A percentile compares a stretch with the other conserved stretches of the same genome.
Conservation (phyloP, 306 rosid species). For the Senna siamea region DNA sequence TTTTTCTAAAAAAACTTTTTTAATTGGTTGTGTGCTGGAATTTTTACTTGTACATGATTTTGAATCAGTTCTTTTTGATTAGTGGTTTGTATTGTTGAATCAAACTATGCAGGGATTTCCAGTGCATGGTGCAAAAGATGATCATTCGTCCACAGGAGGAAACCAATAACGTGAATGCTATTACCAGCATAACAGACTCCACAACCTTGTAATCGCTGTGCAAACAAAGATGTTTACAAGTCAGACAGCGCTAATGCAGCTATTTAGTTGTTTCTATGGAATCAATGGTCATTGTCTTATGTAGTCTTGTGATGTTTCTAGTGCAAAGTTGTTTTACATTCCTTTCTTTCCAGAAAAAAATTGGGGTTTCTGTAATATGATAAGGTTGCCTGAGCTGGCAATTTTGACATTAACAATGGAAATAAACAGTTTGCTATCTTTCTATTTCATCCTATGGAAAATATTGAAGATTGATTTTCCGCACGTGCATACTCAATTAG, state of each 20-base stretch:
- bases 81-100: constrained; percentile 7
- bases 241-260: constrained; percentile 15
- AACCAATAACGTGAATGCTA: constrained; percentile 43
- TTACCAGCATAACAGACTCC: constrained; percentile 43
- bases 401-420: neutral
- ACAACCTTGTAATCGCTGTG: constrained; percentile 21
- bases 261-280: neutral
- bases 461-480: neutral
- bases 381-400: neutral
- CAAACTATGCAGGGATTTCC: constrained; percentile 59
- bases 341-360: constrained; percentile 9
- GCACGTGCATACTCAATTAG: neutral
- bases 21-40: neutral
- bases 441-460: neutral
- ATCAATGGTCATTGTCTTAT: neutral
- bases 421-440: neutral
- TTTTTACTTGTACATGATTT: neutral
- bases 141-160: constrained; percentile 60
- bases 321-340: constrained; percentile 9
- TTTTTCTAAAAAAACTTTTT: neutral
- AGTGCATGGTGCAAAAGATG: constrained; percentile 51
- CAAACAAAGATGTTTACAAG: neutral
- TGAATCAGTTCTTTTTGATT: neutral
- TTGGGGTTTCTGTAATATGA: neutral
- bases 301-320: constrained; percentile 8